Percentiles rank a stretch among this genome's conserved stretches.
phyloP scores from a whole-genome alignment of 805 yeast species.

The Blastobotrys peoriensis region DNA sequence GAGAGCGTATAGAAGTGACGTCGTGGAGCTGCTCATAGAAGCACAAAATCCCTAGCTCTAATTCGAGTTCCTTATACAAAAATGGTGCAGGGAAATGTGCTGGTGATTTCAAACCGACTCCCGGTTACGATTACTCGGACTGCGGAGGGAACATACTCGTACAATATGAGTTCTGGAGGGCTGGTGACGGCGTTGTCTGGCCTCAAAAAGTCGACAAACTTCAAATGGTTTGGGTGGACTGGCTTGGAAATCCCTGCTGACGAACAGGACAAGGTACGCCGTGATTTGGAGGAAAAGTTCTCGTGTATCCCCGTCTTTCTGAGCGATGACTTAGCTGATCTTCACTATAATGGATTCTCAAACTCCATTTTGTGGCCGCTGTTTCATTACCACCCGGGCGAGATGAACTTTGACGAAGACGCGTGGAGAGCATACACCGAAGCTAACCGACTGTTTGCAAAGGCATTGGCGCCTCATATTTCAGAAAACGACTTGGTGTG shows the following conservation, averaged over 20 bases:
- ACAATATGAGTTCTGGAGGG: conserved; percentile 95
- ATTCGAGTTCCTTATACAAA: too few relatives aligned
- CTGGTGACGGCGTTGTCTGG: conserved; percentile 95
- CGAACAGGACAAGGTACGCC: conserved; percentile 62
- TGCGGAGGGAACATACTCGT: conserved; percentile 60
- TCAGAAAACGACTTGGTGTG: conserved; percentile 85
- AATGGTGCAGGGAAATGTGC: conserved; percentile 53
- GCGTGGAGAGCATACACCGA: conserved; percentile 98
- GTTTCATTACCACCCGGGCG: conserved; percentile 98
- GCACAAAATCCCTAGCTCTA: too few relatives aligned
- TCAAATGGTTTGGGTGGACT: conserved; percentile 99
- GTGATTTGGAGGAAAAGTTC: conserved; percentile 69
- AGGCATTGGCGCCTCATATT: conserved; percentile 60
- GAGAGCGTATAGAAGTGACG: too few relatives aligned
- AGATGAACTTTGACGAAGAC: conserved; percentile 93
- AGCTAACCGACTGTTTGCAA: conserved; percentile 80
- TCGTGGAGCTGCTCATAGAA: too few relatives aligned
- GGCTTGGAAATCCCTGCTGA: conserved; percentile 77
- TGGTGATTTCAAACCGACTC: conserved; percentile 89
- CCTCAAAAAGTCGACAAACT: conserved; percentile 69
- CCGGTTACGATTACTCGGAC: conserved; percentile 85
- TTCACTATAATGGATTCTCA: conserved; percentile 94
- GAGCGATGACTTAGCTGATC: conserved; percentile 83
- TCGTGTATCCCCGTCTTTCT: conserved; percentile 87
- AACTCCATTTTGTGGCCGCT: conserved; percentile 96